Evolutionary conservation across 148 eudicot species (phyloP).

Genomic region (Diospyros kaki): DNA sequence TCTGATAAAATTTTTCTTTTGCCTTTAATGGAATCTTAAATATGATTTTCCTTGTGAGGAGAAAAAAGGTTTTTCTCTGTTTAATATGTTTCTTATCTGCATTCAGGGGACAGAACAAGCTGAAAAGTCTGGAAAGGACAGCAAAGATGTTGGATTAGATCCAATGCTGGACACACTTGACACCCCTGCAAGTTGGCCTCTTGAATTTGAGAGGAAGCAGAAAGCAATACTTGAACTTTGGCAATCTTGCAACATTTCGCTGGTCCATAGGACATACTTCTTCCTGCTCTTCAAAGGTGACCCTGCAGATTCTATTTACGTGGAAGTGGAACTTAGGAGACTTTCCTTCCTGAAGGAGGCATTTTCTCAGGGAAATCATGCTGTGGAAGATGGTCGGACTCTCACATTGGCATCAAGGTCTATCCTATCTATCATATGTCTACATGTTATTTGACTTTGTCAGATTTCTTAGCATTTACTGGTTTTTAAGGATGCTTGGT

Average conservation of each 20-base stretch:
- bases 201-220: constrained; percentile 57
- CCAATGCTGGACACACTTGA: constrained; percentile 30
- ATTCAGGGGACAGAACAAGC: constrained; percentile 28
- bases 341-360: constrained; percentile 79
- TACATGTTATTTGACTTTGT: neutral
- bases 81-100: neutral
- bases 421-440: neutral
- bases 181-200: constrained; percentile 46
- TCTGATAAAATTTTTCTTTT: too few relatives aligned
- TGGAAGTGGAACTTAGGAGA: constrained; percentile 92
- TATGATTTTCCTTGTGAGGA: too few relatives aligned
- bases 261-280: constrained; percentile 94
- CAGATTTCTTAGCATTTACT: neutral
- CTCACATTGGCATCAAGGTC: constrained; percentile 74
- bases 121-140: constrained; percentile 26
- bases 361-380: constrained; percentile 43
- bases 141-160: constrained; percentile 55
- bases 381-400: constrained; percentile 50
- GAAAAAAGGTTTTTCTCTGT: too few relatives aligned
- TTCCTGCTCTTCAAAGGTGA: constrained; percentile 82
- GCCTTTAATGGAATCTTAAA: too few relatives aligned
- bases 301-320: constrained; percentile 77
- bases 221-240: constrained; percentile 74
- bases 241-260: constrained; percentile 71
- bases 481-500: constrained; percentile 1